A percentile compares a stretch with the other conserved stretches of the same genome.
Conservation (phyloP, 768 basidiomycete species). For the Russula dissimulans region DNA sequence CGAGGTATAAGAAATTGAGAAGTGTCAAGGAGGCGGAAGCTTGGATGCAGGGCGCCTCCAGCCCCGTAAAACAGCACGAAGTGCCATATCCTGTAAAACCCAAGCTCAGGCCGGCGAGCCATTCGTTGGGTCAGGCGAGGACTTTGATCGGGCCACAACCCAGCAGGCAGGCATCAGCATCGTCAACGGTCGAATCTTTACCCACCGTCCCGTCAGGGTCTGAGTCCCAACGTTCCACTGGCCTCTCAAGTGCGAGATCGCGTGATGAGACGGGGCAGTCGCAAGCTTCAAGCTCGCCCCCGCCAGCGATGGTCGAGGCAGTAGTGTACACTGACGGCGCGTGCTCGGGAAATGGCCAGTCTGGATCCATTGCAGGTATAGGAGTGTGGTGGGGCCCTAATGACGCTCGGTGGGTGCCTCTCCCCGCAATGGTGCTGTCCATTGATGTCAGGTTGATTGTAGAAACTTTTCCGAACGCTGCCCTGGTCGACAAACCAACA, state of each 20-base stretch:
- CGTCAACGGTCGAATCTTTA: not conserved
- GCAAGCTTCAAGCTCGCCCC: conserved; percentile 4
- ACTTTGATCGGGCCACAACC: not conserved
- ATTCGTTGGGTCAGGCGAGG: not conserved
- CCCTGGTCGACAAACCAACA: conserved; percentile 79
- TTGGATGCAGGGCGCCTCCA: conserved; percentile 33
- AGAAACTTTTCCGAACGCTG: conserved; percentile 81
- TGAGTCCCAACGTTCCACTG: not conserved
- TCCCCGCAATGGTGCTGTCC: not conserved
- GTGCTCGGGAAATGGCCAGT: conserved; percentile 72
- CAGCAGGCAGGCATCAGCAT: too few species aligned
- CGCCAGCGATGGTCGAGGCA: conserved; percentile 22
- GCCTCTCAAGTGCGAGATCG: not conserved
- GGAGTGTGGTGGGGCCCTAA: conserved; percentile 83
- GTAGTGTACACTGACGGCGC: conserved; percentile 86
- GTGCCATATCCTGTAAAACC: not conserved
- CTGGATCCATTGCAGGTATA: conserved; percentile 61
- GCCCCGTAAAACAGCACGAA: not conserved
- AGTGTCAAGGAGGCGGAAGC: conserved; percentile 46
- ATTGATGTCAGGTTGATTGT: not conserved
- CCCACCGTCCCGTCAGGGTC: not conserved
- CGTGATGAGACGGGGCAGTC: not conserved
- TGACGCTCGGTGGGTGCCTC: conserved; percentile 45
- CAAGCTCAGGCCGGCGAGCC: not conserved
- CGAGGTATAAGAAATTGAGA: conserved; percentile 60